Evolutionary conservation across 1,139 yeast species (phyloP).

Genomic region (Groenewaldozyma auringiensis): DNA sequence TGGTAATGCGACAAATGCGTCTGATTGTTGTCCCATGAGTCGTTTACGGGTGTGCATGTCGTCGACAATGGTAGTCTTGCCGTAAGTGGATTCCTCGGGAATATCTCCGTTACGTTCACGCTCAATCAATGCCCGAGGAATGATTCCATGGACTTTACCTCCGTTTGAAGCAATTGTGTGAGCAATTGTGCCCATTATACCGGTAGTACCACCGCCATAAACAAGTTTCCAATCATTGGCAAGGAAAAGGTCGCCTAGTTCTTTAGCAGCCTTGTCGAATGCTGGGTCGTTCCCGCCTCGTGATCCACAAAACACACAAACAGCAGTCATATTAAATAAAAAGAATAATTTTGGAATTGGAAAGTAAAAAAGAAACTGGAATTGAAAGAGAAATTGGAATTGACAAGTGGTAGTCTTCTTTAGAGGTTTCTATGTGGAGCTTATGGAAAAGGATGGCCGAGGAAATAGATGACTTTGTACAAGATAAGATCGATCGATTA

Average conservation of each 20-base stretch:
- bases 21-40: constrained; percentile 80
- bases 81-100: constrained; percentile 56
- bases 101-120: constrained; percentile 53
- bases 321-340: constrained; percentile 26
- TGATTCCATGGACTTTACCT: constrained; percentile 79
- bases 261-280: constrained; percentile 48
- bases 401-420: not conserved
- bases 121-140: constrained; percentile 72
- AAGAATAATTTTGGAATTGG: no score
- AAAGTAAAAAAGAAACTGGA: no score
- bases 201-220: constrained; percentile 84
- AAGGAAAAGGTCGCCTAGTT: constrained; percentile 55
- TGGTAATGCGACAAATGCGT: constrained; percentile 82
- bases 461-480: no score
- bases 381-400: not conserved
- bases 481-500: no score
- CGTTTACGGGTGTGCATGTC: constrained; percentile 90
- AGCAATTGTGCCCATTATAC: constrained; percentile 80
- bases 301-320: constrained; percentile 86
- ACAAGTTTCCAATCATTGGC: constrained; percentile 63
- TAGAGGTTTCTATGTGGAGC: no score
- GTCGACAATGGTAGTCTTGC: constrained; percentile 70
- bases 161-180: constrained; percentile 55
- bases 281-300: constrained; percentile 54
- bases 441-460: no score